Evolutionary conservation across 495 filamentous ascomycete genomes (phyloP), one percentile per base, ranked within the genome.

Genomic region (Xylaria curta): DNA sequence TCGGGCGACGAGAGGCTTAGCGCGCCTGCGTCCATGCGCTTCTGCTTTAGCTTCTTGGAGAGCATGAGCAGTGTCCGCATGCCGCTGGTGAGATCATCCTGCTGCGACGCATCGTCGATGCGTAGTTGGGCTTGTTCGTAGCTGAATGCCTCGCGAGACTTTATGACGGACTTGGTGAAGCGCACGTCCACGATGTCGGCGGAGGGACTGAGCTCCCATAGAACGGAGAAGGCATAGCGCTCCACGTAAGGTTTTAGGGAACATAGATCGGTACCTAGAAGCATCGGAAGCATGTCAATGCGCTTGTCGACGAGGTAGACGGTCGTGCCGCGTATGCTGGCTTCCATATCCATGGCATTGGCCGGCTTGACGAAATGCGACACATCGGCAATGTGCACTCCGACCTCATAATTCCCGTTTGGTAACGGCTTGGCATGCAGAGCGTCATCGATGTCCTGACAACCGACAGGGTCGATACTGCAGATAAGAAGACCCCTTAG

Each of bases 221-320:
- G 82, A 4, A 93, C 91, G 7, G 96, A 98, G 81, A 99, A 99
- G 15, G 97, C 94, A 78, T 94, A 99, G 15, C 97, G 94, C 80
- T 98, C 96, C 36, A 99, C 94, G 77, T 98, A 97, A 5, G 97
- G 97, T 76, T 98, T 98, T 44, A 99, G 87, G 12, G 96, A 99
- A 83, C 96, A 99, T 3, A 99, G 85, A 73, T 99, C 96, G 2
- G 96, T 99, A 40, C 96, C 96, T 19, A 99, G 88, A 31, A 99
- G 89, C 87, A 92, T 93, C 21, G 97, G 97, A 78, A 99, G 86
- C 97, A 99, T 99, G 83, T 99, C 96, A 74, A 99, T 98, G 74
- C 96, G 94, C 84, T 98, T 99, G 82, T 99, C 96, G 2, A 99
- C 97, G 31, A 99, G 86, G 76, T 99, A 99, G 38, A 99, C 96